Evolutionary conservation across 345 rosid species (phyloP).

Genomic region (Reutealis trisperma): DNA sequence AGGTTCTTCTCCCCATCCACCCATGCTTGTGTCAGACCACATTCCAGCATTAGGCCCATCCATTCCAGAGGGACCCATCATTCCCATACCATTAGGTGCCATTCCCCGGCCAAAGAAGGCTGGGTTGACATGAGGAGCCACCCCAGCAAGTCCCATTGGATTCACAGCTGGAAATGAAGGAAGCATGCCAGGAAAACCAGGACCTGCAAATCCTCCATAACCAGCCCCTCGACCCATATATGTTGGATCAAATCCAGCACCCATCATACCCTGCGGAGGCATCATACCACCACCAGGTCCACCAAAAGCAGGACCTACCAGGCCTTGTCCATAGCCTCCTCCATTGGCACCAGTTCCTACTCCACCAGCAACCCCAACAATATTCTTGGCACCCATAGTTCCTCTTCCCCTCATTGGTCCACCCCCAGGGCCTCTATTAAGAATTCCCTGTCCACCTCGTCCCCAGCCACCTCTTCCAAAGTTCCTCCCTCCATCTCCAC

Average conservation of each 20-base stretch:
- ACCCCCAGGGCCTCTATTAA: conserved; percentile 59
- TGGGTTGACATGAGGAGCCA: conserved; percentile 90
- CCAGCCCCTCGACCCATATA: conserved; percentile 77
- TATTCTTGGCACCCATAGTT: conserved; percentile 51
- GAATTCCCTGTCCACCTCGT: conserved; percentile 66
- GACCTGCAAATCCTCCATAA: conserved; percentile 75
- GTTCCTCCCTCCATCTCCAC: conserved; percentile 72
- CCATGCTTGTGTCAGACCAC: conserved; percentile 76
- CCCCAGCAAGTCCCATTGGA: conserved; percentile 76
- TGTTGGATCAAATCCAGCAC: conserved; percentile 77
- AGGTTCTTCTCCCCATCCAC: conserved; percentile 67
- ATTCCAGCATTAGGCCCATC: conserved; percentile 65
- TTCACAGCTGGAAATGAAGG: conserved; percentile 75
- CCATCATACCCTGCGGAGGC: conserved; percentile 84
- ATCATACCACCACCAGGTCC: conserved; percentile 68
- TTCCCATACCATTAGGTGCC: conserved; percentile 60
- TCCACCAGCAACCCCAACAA: conserved; percentile 44
- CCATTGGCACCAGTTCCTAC: conserved; percentile 48
- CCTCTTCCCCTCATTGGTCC: conserved; percentile 68
- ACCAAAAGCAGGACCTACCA: conserved; percentile 64
- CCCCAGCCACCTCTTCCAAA: conserved; percentile 79
- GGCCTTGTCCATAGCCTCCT: conserved; percentile 77
- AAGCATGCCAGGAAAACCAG: conserved; percentile 75
- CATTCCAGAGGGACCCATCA: conserved; percentile 72
- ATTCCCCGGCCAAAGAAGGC: conserved; percentile 76